phyloP scores from a whole-genome alignment of 164 flowering plant species.

The Tetracentron sinense region DNA sequence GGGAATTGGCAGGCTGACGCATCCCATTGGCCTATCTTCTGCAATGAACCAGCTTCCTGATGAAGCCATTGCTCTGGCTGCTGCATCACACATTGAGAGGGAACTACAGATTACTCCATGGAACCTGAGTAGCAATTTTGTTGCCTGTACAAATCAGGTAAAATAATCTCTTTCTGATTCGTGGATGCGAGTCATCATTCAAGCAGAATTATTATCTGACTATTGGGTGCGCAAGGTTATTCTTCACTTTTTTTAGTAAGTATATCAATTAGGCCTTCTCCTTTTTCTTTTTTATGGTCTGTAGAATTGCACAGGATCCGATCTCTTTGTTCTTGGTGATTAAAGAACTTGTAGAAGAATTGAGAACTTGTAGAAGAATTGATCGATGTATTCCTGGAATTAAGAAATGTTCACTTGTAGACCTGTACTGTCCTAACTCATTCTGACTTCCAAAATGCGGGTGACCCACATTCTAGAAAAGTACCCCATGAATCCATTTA shows the following conservation, averaged over 20 bases:
- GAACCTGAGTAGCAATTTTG: conserved; percentile 93
- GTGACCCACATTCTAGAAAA: no score
- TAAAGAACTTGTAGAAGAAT: not conserved
- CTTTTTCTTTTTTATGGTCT: not conserved
- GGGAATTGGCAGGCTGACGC: conserved; percentile 73
- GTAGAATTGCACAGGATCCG: not conserved
- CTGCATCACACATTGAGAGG: conserved; percentile 97
- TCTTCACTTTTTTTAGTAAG: not conserved
- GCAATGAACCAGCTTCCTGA: conserved; percentile 97
- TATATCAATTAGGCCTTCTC: not conserved
- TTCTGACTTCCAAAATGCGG: no score
- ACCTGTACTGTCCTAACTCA: no score
- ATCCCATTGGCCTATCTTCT: conserved; percentile 63
- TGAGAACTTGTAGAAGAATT: not conserved
- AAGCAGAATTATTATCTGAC: not conserved
- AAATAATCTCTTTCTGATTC: conserved; percentile 7
- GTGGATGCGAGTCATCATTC: not conserved
- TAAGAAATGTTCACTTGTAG: no score
- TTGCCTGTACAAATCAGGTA: conserved; percentile 86
- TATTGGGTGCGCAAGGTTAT: not conserved
- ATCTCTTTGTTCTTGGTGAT: not conserved
- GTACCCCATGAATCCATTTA: no score
- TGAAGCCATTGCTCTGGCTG: conserved; percentile 95
- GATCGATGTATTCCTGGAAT: not conserved
- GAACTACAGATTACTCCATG: conserved; percentile 95